phyloP scores from a whole-genome alignment of 108 stramenopile species.

The Fragilaria radians region DNA sequence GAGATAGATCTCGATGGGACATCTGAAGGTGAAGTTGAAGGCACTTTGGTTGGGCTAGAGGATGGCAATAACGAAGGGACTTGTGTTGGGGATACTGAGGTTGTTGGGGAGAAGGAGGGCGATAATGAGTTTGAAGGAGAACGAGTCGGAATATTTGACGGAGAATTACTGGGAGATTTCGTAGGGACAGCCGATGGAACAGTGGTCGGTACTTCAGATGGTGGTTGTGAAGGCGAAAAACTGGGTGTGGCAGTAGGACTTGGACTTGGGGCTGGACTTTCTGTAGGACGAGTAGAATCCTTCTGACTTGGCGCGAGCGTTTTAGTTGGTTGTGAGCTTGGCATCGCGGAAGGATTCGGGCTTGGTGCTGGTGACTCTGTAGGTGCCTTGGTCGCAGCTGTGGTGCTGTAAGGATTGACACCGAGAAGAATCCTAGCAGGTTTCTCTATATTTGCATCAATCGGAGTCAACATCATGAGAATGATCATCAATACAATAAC shows the following conservation, averaged over 20 bases:
- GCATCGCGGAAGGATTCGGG: background rate
- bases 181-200: conserved; percentile 17
- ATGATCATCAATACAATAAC: no score
- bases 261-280: conserved; percentile 18
- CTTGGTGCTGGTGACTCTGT: conserved; percentile 4
- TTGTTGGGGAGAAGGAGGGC: conserved; percentile 13
- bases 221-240: conserved; percentile 3
- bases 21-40: conserved; percentile 1
- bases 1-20: background rate
- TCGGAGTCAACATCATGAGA: no score
- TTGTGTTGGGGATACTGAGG: background rate
- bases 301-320: background rate
- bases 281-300: conserved; percentile 12
- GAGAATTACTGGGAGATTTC: conserved; percentile 4
- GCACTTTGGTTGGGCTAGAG: conserved; percentile 5
- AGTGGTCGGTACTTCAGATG: background rate
- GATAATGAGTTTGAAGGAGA: background rate
- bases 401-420: no score
- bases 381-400: background rate
- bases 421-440: background rate
- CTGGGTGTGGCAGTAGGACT: conserved; percentile 11
- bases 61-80: conserved; percentile 6
- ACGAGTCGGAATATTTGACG: background rate
- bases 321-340: background rate
- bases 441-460: background rate